A percentile compares a stretch with the other conserved stretches of the same genome.
Evolutionary conservation across 176 grass and related monocot genomes (phyloP).

Genomic region (Phragmites australis): DNA sequence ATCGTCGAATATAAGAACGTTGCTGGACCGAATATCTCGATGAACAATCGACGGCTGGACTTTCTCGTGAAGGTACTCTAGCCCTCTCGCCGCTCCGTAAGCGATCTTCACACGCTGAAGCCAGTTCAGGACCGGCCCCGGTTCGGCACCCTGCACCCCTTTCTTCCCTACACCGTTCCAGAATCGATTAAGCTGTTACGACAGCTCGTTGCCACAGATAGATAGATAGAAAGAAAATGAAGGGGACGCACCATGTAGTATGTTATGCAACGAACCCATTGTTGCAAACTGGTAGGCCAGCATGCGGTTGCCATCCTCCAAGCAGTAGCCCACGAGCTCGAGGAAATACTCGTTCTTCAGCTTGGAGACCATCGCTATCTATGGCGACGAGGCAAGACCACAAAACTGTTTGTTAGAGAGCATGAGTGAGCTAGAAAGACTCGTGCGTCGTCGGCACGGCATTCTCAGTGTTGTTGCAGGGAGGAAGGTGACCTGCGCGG

Average conservation of each 20-base stretch:
- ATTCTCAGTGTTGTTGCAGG: background rate
- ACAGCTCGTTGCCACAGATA: too few relatives aligned
- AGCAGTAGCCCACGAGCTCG: conserved; percentile 67
- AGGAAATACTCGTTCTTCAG: conserved; percentile 82
- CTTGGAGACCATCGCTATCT: conserved; percentile 85
- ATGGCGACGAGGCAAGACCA: background rate
- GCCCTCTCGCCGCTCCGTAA: conserved; percentile 70
- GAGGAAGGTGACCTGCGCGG: conserved; percentile 84
- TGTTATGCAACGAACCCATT: conserved; percentile 78
- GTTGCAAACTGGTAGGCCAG: conserved; percentile 66
- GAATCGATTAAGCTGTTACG: background rate
- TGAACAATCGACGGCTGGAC: conserved; percentile 79
- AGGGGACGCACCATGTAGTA: conserved; percentile 53
- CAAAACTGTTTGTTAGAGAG: background rate
- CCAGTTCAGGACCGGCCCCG: conserved; percentile 70
- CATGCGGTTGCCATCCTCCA: conserved; percentile 69
- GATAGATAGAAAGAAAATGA: too few relatives aligned
- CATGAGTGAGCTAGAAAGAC: too few relatives aligned
- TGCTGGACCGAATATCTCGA: conserved; percentile 83
- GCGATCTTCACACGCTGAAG: conserved; percentile 73
- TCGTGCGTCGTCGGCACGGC: background rate
- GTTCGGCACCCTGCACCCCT: conserved; percentile 75
- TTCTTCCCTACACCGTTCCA: conserved; percentile 52
- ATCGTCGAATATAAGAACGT: conserved; percentile 75
- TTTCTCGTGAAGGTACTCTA: conserved; percentile 89